These are phyloP conservation scores for Plasmopara halstedii DNA, from an alignment of 352 stramenopile species.

Conservation along the genomic window DNA sequence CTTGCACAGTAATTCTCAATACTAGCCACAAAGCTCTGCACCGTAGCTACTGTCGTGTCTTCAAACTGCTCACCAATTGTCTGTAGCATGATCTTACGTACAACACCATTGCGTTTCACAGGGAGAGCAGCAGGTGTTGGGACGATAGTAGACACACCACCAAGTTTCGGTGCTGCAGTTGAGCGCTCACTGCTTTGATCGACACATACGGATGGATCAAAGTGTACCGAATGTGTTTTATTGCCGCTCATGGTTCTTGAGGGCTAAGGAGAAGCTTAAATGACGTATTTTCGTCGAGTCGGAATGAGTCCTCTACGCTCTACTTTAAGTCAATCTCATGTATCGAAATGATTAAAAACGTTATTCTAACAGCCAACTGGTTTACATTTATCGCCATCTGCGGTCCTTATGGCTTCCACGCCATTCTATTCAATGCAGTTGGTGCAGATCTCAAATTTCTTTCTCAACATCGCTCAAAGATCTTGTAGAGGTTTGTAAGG, in stretches of 20 bases:
- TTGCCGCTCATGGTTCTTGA: constrained; percentile 35
- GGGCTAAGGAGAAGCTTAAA: background rate
- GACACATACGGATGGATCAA: constrained; percentile 47
- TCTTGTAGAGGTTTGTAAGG: constrained; percentile 96
- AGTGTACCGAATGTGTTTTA: constrained; percentile 58
- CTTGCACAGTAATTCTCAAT: constrained; percentile 71
- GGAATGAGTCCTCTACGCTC: background rate
- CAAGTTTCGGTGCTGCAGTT: background rate
- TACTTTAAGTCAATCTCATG: constrained; percentile 6
- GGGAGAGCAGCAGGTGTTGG: background rate
- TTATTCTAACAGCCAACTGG: background rate
- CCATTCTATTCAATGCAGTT: too few species aligned
- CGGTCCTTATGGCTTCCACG: background rate
- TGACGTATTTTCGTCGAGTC: background rate
- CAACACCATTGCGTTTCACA: constrained; percentile 33
- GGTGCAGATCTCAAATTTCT: background rate
- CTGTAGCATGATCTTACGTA: constrained; percentile 71
- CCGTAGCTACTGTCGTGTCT: constrained; percentile 49
- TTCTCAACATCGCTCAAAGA: constrained; percentile 96
- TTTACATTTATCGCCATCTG: background rate
- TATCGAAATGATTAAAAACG: constrained; percentile 8
- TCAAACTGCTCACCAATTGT: constrained; percentile 73
- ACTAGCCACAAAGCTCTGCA: constrained; percentile 66
- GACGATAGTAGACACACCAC: background rate
- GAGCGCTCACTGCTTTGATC: constrained; percentile 50